A percentile compares a stretch with the other conserved stretches of the same genome.
phyloP scores from a whole-genome alignment of 2,329 filamentous ascomycete genomes.

The Talaromyces sp. region DNA sequence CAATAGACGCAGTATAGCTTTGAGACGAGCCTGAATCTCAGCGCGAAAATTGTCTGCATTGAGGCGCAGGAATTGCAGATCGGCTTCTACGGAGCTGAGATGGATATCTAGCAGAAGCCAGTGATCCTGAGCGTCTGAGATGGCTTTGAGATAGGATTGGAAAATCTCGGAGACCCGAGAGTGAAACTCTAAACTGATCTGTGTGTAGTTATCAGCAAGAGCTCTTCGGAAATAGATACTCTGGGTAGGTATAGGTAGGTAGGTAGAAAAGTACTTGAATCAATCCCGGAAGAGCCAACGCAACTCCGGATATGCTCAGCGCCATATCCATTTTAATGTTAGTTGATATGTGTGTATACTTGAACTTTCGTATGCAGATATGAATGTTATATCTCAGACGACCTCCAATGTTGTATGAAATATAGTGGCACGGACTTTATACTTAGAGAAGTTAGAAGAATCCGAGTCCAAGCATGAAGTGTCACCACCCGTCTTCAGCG shows the following conservation, averaged over 20 bases:
- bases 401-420: neutral
- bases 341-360: neutral
- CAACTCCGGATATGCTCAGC: neutral
- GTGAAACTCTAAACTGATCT: neutral
- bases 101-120: constrained; percentile 5
- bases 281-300: neutral
- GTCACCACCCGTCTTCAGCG: neutral
- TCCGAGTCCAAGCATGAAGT: neutral
- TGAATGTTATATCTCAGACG: neutral
- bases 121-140: neutral
- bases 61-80: neutral
- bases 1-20: neutral
- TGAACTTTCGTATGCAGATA: neutral
- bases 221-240: neutral
- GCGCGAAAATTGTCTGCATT: neutral
- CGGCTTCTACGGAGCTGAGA: neutral
- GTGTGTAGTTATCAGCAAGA: neutral
- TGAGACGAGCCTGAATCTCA: neutral
- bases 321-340: neutral
- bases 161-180: constrained; percentile 1
- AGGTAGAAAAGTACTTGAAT: neutral
- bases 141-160: neutral
- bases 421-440: neutral
- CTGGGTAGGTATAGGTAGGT: too few relatives aligned
- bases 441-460: neutral